Conservation (phyloP, 129 eudicot species). For the Lactuca sativa region DNA sequence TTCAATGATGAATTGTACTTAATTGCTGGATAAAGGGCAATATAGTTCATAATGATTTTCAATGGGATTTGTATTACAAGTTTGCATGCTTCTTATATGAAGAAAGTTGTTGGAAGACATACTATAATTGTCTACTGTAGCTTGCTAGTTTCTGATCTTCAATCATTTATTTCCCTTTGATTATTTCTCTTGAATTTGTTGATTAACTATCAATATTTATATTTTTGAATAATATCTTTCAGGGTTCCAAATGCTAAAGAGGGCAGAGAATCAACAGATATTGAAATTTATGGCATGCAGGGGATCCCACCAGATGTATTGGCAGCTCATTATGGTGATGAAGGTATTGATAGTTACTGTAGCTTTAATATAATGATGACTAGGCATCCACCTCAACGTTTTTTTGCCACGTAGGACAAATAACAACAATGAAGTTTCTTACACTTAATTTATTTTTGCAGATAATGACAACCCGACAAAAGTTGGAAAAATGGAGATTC, state of each 20-base stretch:
- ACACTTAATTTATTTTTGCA: conserved; percentile 35
- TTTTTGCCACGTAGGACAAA: neutral
- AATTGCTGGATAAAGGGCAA: no score
- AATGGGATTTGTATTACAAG: no score
- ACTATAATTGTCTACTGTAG: neutral
- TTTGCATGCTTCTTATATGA: no score
- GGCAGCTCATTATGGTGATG: conserved; percentile 94
- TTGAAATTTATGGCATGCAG: conserved; percentile 97
- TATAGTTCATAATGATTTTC: no score
- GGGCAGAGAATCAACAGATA: conserved; percentile 88
- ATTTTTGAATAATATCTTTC: conserved; percentile 12
- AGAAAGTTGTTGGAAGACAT: no score
- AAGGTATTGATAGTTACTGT: conserved; percentile 55
- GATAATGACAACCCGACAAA: conserved; percentile 77
- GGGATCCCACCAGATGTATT: conserved; percentile 85
- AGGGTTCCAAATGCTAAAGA: conserved; percentile 98
- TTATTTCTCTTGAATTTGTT: conserved; percentile 19
- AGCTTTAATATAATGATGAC: no score
- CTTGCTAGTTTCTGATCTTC: neutral
- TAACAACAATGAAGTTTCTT: neutral
- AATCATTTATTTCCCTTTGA: neutral
- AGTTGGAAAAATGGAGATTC: conserved; percentile 63
- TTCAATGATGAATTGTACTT: no score
- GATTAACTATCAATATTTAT: neutral
- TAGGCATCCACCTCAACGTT: no score